Conservation (phyloP, 257 asterid species). For the Solanum bulbocastanum region DNA sequence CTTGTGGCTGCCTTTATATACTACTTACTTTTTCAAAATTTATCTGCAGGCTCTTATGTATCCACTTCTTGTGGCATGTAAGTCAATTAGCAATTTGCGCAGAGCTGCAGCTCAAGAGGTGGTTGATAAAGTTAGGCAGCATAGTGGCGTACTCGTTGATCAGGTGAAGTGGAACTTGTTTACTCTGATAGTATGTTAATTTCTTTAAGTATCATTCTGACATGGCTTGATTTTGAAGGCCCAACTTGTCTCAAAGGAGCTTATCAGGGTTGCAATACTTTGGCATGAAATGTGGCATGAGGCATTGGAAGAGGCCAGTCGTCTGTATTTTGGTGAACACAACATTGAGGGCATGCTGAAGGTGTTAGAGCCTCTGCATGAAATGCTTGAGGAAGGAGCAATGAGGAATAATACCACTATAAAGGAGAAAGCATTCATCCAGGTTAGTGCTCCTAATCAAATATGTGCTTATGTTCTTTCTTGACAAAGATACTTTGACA, state of each 20-base stretch:
- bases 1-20: neutral
- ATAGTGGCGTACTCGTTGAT: conserved; percentile 89
- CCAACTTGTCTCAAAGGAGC: conserved; percentile 94
- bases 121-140: conserved; percentile 94
- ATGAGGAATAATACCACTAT: conserved; percentile 66
- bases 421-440: conserved; percentile 90
- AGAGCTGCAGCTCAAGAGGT: conserved; percentile 98
- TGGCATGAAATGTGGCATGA: conserved; percentile 99
- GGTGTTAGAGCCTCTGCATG: conserved; percentile 89
- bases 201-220: neutral
- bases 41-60: conserved; percentile 95
- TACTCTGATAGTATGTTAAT: conserved; percentile 9
- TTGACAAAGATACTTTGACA: neutral
- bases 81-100: conserved; percentile 87
- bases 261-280: conserved; percentile 95
- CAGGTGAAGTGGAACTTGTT: conserved; percentile 43
- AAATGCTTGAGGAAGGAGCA: conserved; percentile 93
- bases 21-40: neutral
- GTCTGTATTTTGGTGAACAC: conserved; percentile 94
- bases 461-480: neutral
- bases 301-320: conserved; percentile 98
- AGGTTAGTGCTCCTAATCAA: conserved; percentile 34
- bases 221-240: conserved; percentile 47
- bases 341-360: conserved; percentile 95
- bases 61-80: conserved; percentile 99